Evolutionary conservation across 306 rosid genomes (phyloP), one percentile per base, ranked within the genome.

Genomic region (Begonia masoniana): DNA sequence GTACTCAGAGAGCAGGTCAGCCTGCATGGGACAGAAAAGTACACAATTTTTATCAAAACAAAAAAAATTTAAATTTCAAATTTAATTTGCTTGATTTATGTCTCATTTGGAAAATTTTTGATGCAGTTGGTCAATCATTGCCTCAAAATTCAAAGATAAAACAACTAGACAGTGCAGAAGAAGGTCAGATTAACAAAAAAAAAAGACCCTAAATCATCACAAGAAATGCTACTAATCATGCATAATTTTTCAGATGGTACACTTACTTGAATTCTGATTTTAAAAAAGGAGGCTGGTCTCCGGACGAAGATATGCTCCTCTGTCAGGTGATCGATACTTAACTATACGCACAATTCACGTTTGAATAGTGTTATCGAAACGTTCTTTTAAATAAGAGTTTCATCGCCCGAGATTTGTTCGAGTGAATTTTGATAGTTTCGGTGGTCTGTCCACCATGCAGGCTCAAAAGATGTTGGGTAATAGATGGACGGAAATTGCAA

Each of bases 271-370:
- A 92, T 82, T 92, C 99, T 51, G 95, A 87, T 64, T 92, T 92
- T 82, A 92, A 92, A 79, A 92, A 87, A 79, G 99, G 99, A 46
- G 99, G 99, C 10, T 92, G 99, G 99, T 83, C 99, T 15, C 95
- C 89, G 7, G 99, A 92, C 52, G 99, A 92, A 77, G 99, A 87
- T 62, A 60, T 82, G 73, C 95, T 92, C 66, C 84, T 92, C 55
- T 92, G 99, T 50, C 95, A 92, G 95, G 99, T 91, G 76, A 49
- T 67, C 51, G 39, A 31, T 63, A 47, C 63, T 66, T 43, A 15
- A 10, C 16, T 13, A 31, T 5, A 31, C 0, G 8, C 9, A 7
- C 9, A 31, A 31, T 31, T 31, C 9, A 3, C 0, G 39, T 31
- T 31, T 31, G 39, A 5, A 31, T 31, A 0, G 39, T 31, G 39